Conservation (phyloP, 169 alveolate species). For the Plasmodium ovale region DNA sequence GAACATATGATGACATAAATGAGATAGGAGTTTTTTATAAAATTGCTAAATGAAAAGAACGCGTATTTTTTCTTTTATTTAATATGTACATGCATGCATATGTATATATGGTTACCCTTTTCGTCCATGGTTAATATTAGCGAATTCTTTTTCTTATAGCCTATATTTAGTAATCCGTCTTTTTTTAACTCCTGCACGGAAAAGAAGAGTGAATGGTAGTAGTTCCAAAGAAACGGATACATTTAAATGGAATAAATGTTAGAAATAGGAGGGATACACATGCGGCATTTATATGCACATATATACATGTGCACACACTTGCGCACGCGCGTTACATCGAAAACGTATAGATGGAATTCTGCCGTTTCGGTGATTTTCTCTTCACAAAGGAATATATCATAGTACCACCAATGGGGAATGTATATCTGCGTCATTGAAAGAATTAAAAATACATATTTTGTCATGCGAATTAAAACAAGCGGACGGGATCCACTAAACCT, state of each 20-base stretch:
- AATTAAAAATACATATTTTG: background rate
- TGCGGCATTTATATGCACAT: background rate
- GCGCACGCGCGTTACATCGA: slow-evolving; percentile 20
- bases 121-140: slow-evolving; percentile 56
- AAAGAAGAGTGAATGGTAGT: background rate
- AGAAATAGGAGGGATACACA: background rate
- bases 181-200: slow-evolving; percentile 51
- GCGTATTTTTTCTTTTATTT: slow-evolving; percentile 8
- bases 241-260: background rate
- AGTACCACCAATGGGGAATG: slow-evolving; percentile 75
- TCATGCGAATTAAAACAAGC: background rate
- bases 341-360: slow-evolving; percentile 41
- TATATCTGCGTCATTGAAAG: slow-evolving; percentile 28
- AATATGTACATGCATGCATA: background rate
- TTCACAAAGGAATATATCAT: slow-evolving; percentile 45
- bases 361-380: slow-evolving; percentile 29
- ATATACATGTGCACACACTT: slow-evolving; percentile 1
- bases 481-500: background rate
- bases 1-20: background rate
- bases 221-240: background rate
- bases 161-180: slow-evolving; percentile 57
- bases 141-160: slow-evolving; percentile 19
- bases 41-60: background rate
- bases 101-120: slow-evolving; percentile 36
- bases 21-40: background rate